Evolutionary conservation across 306 rosid species (phyloP), one percentile per base, ranked within the genome.

Genomic region (Alnus rubra): DNA sequence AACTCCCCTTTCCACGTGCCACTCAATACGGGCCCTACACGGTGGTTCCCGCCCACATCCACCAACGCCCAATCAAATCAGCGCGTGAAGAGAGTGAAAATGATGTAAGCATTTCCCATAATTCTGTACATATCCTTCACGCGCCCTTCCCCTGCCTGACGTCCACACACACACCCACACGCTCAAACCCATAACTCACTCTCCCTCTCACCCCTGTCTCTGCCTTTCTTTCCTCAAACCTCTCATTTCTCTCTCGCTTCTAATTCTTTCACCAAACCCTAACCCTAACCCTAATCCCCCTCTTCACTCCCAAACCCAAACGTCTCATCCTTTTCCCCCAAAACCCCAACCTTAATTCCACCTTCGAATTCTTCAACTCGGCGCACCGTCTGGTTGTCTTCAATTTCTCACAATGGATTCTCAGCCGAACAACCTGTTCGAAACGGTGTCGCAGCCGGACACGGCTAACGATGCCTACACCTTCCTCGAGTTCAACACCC

Each of bases 381-480:
- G 73, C 69, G 0, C 45, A 4, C 33, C 11, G 5, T 74, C 50
- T 62, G 0, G 10, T 18, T 12, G 75, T 33, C 37, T 63, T 54
- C 49, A 70, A 63, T 65, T 78, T 76, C 63, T 73, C 28, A 3
- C 77, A 30, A 96, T 96, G 99, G 98, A 96, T 87, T 88, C 99
- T 2, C 94, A 93, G 78, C 98, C 85, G 79, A 90, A 42, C 87
- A 96, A 86, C 79, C 88, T 93, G 30, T 96, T 90, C 82, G 99
- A 96, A 33, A 88, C 99, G 74, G 97, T 97, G 42, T 96, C 99
- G 74, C 99, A 96, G 78, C 99, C 99, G 3, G 99, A 96, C 88
- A 87, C 94, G 7, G 97, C 80, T 33, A 91, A 88, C 92, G 99
- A 96, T 77, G 99, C 99, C 15, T 96, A 96, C 89, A 96, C 99